Evolutionary conservation across 176 grass and related monocot genomes (phyloP), one percentile per base, ranked within the genome.

Genomic region (Alloteropsis semialata): DNA sequence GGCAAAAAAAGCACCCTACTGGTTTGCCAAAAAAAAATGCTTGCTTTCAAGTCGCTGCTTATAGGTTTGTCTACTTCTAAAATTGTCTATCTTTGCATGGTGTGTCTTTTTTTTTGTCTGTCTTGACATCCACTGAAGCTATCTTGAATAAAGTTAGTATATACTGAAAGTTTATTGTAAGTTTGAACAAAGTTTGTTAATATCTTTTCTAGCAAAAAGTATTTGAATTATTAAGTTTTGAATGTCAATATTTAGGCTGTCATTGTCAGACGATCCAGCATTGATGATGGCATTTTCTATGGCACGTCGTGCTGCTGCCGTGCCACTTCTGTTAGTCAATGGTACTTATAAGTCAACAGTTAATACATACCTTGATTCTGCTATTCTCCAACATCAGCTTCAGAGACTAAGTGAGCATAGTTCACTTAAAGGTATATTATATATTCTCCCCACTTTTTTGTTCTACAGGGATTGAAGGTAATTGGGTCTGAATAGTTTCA

Each of bases 271-370:
- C 22, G 91, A 98, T 22, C 82, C 92, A 42, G 67, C 91, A 53
- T 55, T 98, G 89, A 91, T 88, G 79, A 98, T 98, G 96, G 90
- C 92, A 12, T 98, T 98, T 80, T 89, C 96, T 32, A 90, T 93
- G 87, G 86, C 96, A 58, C 84, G 96, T 37, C 96, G 91, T 67
- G 86, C 96, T 76, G 96, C 96, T 54, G 96, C 91, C 16, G 91
- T 98, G 51, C 96, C 96, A 77, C 84, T 98, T 91, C 76, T 98
- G 65, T 86, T 98, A 80, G 91, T 98, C 37, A 95, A 98, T 72
- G 96, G 96, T 44, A 95, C 96, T 62, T 98, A 98, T 81, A 87
- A 85, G 86, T 98, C 96, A 89, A 91, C 92, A 84, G 87, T 95
- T 36, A 91, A 76, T 76, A 81, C 88, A 29, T 98, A 95, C 79